Percentiles rank a stretch among this genome's conserved stretches.
phyloP scores from a whole-genome alignment of 202 grass and related monocot species.

The Zoysia matrella region DNA sequence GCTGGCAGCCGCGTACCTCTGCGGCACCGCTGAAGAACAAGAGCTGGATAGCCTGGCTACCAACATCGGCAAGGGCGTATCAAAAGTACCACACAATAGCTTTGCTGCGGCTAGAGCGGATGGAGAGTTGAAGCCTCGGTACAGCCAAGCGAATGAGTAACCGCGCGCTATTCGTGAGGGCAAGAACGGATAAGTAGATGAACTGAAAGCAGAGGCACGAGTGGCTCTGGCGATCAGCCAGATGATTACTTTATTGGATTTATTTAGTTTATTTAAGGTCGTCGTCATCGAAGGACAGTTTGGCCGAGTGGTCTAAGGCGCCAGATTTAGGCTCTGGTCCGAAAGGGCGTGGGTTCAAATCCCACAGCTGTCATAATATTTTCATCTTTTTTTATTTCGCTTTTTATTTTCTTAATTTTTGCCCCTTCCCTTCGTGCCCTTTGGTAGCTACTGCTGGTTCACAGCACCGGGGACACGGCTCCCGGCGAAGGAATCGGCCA shows the following conservation, averaged over 20 bases:
- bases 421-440: neutral
- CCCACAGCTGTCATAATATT: slow-evolving; percentile 76
- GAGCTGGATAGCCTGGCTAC: slow-evolving; percentile 32
- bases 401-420: neutral
- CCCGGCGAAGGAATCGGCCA: slow-evolving; percentile 33
- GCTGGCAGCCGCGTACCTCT: neutral
- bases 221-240: neutral
- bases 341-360: slow-evolving; percentile 94
- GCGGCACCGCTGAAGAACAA: slow-evolving; percentile 30
- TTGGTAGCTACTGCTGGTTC: neutral
- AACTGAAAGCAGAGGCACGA: neutral
- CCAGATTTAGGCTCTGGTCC: slow-evolving; percentile 99
- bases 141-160: neutral
- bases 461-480: slow-evolving; percentile 19
- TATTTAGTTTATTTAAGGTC: too few species aligned
- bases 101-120: neutral
- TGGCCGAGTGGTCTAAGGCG: slow-evolving; percentile 99
- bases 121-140: neutral
- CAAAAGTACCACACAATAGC: neutral
- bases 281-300: slow-evolving; percentile 36
- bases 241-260: too few species aligned
- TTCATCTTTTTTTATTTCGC: neutral
- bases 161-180: slow-evolving; percentile 18
- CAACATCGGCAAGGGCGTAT: slow-evolving; percentile 33
- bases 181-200: slow-evolving; percentile 42